Evolutionary conservation across 257 asterid species (phyloP).

Genomic region (Lithospermum erythrorhizon): DNA sequence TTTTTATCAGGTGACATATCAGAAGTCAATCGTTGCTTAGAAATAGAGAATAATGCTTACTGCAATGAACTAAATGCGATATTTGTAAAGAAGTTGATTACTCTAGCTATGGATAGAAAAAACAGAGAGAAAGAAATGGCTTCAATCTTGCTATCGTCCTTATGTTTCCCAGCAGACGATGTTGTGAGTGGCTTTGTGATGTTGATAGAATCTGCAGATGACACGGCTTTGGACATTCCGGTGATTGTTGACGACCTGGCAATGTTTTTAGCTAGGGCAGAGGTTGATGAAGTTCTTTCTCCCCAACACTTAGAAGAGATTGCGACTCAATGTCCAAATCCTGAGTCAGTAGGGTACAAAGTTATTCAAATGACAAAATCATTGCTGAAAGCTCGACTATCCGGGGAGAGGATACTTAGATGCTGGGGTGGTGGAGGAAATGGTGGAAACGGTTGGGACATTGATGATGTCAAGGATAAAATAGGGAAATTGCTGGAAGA

Average conservation of each 20-base stretch:
- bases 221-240: conserved; percentile 76
- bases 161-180: conserved; percentile 75
- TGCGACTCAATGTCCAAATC: conserved; percentile 39
- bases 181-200: conserved; percentile 59
- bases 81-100: conserved; percentile 69
- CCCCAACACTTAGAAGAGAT: conserved; percentile 84
- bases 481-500: conserved; percentile 62
- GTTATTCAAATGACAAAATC: conserved; percentile 63
- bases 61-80: conserved; percentile 52
- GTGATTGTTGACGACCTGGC: conserved; percentile 73
- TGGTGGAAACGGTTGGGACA: conserved; percentile 50
- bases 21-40: conserved; percentile 66
- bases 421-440: conserved; percentile 93
- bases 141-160: conserved; percentile 60
- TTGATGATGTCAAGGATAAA: conserved; percentile 81
- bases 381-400: conserved; percentile 56
- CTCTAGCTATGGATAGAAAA: conserved; percentile 85
- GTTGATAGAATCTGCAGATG: conserved; percentile 83
- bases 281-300: conserved; percentile 73
- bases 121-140: conserved; percentile 97
- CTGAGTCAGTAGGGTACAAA: conserved; percentile 47
- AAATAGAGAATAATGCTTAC: conserved; percentile 39
- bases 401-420: conserved; percentile 77
- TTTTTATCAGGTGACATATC: conserved; percentile 69
- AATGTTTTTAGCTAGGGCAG: conserved; percentile 74